Base-by-base conservation (phyloP, 2,329 filamentous ascomycete genomes). In the Plenodomus lindquistii region DNA sequence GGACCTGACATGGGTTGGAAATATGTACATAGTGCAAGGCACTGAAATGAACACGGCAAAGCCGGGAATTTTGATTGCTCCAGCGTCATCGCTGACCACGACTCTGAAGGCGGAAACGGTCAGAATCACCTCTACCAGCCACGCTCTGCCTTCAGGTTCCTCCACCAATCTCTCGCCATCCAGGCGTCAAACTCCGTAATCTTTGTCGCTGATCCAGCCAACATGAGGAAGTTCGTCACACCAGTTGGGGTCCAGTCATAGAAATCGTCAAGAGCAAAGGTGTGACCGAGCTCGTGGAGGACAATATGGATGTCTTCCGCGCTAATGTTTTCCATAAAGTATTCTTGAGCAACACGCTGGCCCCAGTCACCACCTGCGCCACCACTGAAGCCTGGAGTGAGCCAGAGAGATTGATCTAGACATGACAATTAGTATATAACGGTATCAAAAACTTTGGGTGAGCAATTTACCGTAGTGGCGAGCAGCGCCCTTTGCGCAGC, bases 101-200 rank as follows among this genome's bases (percentile, higher is more conserved):
- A n/a, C n/a, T n/a, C n/a, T n/a, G n/a, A n/a, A n/a, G n/a, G n/a
- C n/a, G n/a, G n/a, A n/a, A n/a, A n/a, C n/a, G n/a, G n/a, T n/a
- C n/a, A n/a, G n/a, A n/a, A n/a, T n/a, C n/a, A n/a, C n/a, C n/a
- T 36, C 35, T 48, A 62, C 52, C 59, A 46, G 42, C 49, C 46
- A 42, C 57, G 60, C 34, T 55, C 45, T 8, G 42, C 48, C 55
- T 67, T 67, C 34, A 72, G 44, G 46, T 73, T 65, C 54, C 67
- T 68, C 75, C 75, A 79, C 75, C 75, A 79, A 57, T 79, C 75
- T 1, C 76, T 61, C 39, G 74, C 59, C 76, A 79, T 79, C 77
- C 77, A 79, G 17, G 73, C 75, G 43, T 79, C 77, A 40, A 79
- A 79, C 36, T 79, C 76, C 2, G 77, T 79, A 17, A 79, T 69